Evolutionary conservation across 148 eudicot species (phyloP), one percentile per base, ranked within the genome.

Genomic region (Arbutus unedo): DNA sequence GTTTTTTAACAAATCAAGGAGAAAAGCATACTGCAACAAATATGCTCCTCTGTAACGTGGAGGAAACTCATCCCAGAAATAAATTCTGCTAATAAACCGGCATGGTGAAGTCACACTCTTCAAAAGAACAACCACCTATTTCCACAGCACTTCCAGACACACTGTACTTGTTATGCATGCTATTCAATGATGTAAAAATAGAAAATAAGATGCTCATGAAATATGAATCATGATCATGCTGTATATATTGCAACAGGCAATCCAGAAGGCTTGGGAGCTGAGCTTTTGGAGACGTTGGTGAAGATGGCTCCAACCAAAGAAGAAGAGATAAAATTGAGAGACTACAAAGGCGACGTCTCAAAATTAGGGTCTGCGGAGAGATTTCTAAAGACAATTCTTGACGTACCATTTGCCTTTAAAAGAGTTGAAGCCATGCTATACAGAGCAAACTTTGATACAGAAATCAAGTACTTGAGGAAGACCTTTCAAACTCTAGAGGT

Each of bases 251-350:
- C 70, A 70, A 86, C 92, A 96, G 98, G 98, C 71, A 94, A 89
- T 82, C 88, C 91, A 62, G 98, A 94, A 86, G 91, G 93, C 70
- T 81, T 96, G 86, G 96, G 96, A 53, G 90, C 90, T 70, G 98
- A 96, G 86, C 91, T 93, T 55, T 87, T 96, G 86, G 98, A 96
- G 87, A 93, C 95, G 25, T 83, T 95, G 89, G 95, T 92, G 83
- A 95, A 93, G 92, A 95, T 95, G 98, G 97, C 95, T 79, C 98
- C 98, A 75, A 95, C 98, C 75, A 92, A 95, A 87, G 98, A 95
- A 85, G 98, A 96, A 88, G 98, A 93, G 87, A 94, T 91, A 67
- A 96, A 93, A 88, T 88, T 96, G 47, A 93, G 83, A 87, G 91
- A 92, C 81, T 94, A 96, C 84, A 89, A 77, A 76, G 98, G 95